Base-by-base conservation (phyloP, 2,329 filamentous ascomycete species). In the Aspergillus thermomutatus region DNA sequence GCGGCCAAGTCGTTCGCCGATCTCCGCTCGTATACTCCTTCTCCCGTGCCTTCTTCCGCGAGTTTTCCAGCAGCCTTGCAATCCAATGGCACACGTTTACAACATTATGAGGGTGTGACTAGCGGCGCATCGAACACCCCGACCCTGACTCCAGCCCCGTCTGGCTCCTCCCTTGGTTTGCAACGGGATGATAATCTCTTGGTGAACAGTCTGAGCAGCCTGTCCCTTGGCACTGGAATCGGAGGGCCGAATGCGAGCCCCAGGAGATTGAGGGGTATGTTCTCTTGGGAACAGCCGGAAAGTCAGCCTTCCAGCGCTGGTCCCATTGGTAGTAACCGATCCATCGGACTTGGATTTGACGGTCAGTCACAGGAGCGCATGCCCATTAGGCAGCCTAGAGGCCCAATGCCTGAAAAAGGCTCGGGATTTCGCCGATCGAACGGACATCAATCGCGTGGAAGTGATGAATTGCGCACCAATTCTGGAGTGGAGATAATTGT, bases 1-100 rank as follows among this genome's bases (percentile, higher is more conserved):
- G 91, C 91, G 27, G 94, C 93, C 60, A 97, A 97, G 80, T 97
- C 93, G 51, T 97, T 97, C 72, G 94, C 93, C 37, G 94, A 99
- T 71, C 79, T 99, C 61, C 89, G 93, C 62, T 96, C 92, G 1
- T 96, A 95, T 77, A 97, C 92, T 17, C 93, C 93, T 10, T 97
- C 93, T 65, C 93, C 94, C 5, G 93, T 90, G 3, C 88, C 88
- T 7, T 96, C 94, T 11, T 91, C 91, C 19, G 91, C 91, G 5
- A 95, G 91, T 79, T 96, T 95, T 71, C 87, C 91, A 54, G 85
- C 85, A 61, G 84, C 82, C 58, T 79, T 91, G 50, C 80, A 81
- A 67, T 81, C 83, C 61, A 87, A 87, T 64, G 83, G 86, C 54
- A 78, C 83, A 48, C 82, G 85, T 54, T 83, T 87, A 61, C 82